Evolutionary conservation across 345 rosid genomes (phyloP).

Genomic region (Cardamine resedifolia): DNA sequence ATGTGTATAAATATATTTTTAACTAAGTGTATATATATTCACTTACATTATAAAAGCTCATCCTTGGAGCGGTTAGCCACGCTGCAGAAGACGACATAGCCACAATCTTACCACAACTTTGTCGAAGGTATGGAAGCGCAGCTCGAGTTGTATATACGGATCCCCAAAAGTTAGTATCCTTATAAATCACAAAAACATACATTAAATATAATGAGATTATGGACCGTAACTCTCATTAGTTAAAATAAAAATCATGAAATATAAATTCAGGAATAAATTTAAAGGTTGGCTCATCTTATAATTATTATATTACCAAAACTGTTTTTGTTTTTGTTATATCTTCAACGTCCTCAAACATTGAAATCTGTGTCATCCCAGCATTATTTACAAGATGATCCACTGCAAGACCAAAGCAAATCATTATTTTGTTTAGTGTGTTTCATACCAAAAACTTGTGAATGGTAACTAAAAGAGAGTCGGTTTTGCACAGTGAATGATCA

Average conservation of each 20-base stretch:
- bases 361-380: conserved; percentile 44
- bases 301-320: conserved; percentile 39
- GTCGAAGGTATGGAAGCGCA: conserved; percentile 59
- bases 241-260: too few species aligned
- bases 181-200: neutral
- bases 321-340: conserved; percentile 36
- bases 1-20: too few species aligned
- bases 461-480: neutral
- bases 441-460: neutral
- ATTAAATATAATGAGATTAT: neutral
- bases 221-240: too few species aligned
- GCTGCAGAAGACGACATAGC: conserved; percentile 49
- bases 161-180: conserved; percentile 79
- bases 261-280: neutral
- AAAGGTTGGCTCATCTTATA: neutral
- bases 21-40: neutral
- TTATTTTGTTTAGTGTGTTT: neutral
- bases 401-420: conserved; percentile 19
- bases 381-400: conserved; percentile 61
- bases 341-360: conserved; percentile 47
- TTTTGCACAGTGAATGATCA: neutral
- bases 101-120: conserved; percentile 55
- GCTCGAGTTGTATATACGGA: conserved; percentile 49
- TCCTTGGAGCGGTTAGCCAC: conserved; percentile 53
- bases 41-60: conserved; percentile 55